These are phyloP conservation scores for Debaryomyces subglobosus DNA, from an alignment of 1,139 yeast species.

Conservation along the genomic window DNA sequence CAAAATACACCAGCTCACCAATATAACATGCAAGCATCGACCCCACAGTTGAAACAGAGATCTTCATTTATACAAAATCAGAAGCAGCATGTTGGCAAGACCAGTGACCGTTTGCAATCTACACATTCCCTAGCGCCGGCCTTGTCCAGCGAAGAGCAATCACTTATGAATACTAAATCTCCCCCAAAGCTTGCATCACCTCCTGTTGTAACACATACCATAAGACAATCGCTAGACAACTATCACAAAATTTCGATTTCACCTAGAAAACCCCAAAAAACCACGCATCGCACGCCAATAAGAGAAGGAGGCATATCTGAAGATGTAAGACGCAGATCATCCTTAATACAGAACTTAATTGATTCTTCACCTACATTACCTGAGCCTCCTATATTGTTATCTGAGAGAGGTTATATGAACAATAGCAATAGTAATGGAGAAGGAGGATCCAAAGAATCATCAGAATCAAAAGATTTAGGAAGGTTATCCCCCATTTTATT, in stretches of 20 bases:
- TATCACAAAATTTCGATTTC: slow-evolving; percentile 41
- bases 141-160: slow-evolving; percentile 14
- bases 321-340: slow-evolving; percentile 35
- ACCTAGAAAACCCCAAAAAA: slow-evolving; percentile 27
- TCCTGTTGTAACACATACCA: slow-evolving; percentile 26
- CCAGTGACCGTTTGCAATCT: slow-evolving; percentile 24
- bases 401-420: slow-evolving; percentile 30
- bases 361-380: slow-evolving; percentile 58
- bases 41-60: slow-evolving; percentile 35
- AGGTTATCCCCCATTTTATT: slow-evolving; percentile 28
- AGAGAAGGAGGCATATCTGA: slow-evolving; percentile 18
- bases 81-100: slow-evolving; percentile 2
- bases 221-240: slow-evolving; percentile 40
- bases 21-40: slow-evolving; percentile 32
- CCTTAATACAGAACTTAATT: slow-evolving; percentile 44
- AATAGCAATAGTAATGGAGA: slow-evolving; percentile 8
- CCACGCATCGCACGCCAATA: slow-evolving; percentile 21
- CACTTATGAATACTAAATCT: slow-evolving; percentile 11
- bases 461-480: slow-evolving; percentile 19
- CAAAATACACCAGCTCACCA: slow-evolving; percentile 17
- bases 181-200: slow-evolving; percentile 13
- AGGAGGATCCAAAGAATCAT: slow-evolving; percentile 14
- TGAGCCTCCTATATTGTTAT: slow-evolving; percentile 45
- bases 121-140: slow-evolving; percentile 26
- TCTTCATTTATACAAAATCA: slow-evolving; percentile 15